phyloP scores from a whole-genome alignment of 2,329 filamentous ascomycete genomes.

The Epichloe baconii region DNA sequence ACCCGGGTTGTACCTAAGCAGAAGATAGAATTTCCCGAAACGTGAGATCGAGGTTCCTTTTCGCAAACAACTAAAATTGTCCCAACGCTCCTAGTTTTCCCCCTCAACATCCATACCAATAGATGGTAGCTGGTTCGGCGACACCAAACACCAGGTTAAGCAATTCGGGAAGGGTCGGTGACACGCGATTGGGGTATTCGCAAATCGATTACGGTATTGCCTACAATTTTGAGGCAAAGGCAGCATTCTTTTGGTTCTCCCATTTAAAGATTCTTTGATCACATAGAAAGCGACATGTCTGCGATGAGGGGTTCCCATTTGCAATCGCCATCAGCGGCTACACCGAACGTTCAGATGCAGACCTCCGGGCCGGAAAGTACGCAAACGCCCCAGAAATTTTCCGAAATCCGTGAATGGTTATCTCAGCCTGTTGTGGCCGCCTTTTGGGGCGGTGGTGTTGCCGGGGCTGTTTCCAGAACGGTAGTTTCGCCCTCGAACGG shows the following conservation, averaged over 20 bases:
- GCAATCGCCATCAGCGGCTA: slow-evolving; percentile 4
- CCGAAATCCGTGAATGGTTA: slow-evolving; percentile 36
- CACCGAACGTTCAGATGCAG: slow-evolving; percentile 9
- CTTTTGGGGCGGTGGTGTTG: slow-evolving; percentile 87
- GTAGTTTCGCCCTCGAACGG: slow-evolving; percentile 93
- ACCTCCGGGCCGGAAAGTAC: slow-evolving; percentile 16
- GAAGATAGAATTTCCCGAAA: background rate
- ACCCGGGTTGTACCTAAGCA: background rate
- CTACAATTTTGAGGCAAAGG: background rate
- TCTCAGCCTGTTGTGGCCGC: slow-evolving; percentile 80
- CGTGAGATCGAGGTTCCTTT: background rate
- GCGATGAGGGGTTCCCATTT: slow-evolving; percentile 14
- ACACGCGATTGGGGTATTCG: slow-evolving; percentile 9
- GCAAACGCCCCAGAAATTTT: slow-evolving; percentile 9
- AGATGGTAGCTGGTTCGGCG: slow-evolving; percentile 10
- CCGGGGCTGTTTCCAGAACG: slow-evolving; percentile 92
- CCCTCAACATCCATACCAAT: background rate
- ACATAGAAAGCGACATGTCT: slow-evolving; percentile 15
- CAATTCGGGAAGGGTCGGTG: slow-evolving; percentile 8
- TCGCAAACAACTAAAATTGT: background rate
- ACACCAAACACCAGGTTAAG: slow-evolving; percentile 8
- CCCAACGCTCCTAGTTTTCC: background rate
- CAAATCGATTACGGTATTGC: background rate
- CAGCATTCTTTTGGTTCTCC: background rate
- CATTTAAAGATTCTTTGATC: no score